Percentiles rank a stretch among this genome's conserved stretches.
phyloP scores from a whole-genome alignment of 225 moss, liverwort and hornwort genomes.

The Neckera pumila region DNA sequence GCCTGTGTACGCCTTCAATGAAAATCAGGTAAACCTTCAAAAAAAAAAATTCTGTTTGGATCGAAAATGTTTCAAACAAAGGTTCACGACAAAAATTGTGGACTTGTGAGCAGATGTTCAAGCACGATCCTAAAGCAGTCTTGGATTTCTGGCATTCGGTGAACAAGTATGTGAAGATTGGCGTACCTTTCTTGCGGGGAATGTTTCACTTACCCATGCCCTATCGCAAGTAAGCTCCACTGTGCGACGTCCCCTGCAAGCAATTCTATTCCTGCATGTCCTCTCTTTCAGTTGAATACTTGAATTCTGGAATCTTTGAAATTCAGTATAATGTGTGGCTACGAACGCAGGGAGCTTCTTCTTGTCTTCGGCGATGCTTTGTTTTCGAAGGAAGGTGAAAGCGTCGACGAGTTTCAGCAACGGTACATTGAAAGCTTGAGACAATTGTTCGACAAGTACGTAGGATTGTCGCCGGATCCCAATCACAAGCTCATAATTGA shows the following conservation, averaged over 20 bases:
- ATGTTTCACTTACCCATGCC: slow-evolving; percentile 71
- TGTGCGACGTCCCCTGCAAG: neutral
- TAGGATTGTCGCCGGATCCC: slow-evolving; percentile 49
- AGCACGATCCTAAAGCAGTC: slow-evolving; percentile 44
- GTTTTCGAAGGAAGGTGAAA: slow-evolving; percentile 64
- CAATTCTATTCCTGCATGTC: neutral
- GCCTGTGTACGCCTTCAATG: slow-evolving; percentile 85
- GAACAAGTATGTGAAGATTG: slow-evolving; percentile 50
- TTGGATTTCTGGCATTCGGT: slow-evolving; percentile 55
- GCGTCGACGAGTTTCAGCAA: slow-evolving; percentile 50
- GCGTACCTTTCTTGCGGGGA: slow-evolving; percentile 85
- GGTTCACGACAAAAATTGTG: neutral
- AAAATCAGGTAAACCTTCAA: slow-evolving; percentile 54
- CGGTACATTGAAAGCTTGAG: slow-evolving; percentile 48
- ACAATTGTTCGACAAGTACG: slow-evolving; percentile 52
- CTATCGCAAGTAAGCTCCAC: slow-evolving; percentile 50
- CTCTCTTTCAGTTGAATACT: neutral
- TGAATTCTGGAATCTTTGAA: neutral
- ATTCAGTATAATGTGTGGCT: neutral
- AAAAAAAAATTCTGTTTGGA: neutral
- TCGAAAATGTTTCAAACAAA: neutral
- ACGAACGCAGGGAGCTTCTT: slow-evolving; percentile 32
- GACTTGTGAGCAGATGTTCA: slow-evolving; percentile 55
- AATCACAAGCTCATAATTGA: slow-evolving; percentile 43
- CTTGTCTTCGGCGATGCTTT: slow-evolving; percentile 72